phyloP scores from a whole-genome alignment of 805 yeast species.

The Cyberlindnera suaveolens region DNA sequence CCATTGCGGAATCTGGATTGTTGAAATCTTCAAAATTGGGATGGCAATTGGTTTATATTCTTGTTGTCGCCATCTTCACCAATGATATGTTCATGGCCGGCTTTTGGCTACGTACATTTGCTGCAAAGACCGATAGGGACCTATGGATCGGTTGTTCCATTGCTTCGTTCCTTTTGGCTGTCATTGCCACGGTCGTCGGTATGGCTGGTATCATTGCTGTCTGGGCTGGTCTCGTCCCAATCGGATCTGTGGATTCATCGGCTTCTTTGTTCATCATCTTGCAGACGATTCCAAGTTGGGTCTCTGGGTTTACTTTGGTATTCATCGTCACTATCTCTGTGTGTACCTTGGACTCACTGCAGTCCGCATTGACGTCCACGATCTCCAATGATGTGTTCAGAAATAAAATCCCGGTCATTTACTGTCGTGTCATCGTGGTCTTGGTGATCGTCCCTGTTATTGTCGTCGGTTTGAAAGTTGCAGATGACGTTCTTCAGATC shows the following conservation, averaged over 20 bases:
- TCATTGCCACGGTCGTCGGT: conserved; percentile 68
- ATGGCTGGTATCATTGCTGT: conserved; percentile 83
- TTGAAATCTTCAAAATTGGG: conserved; percentile 66
- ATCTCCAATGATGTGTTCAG: conserved; percentile 87
- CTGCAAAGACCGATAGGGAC: conserved; percentile 73
- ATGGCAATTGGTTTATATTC: conserved; percentile 83
- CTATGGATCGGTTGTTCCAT: conserved; percentile 67
- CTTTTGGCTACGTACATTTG: conserved; percentile 92
- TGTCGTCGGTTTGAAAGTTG: conserved; percentile 76
- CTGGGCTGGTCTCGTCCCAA: conserved; percentile 68
- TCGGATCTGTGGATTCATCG: conserved; percentile 43
- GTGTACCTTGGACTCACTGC: conserved; percentile 84
- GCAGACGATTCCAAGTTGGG: conserved; percentile 75
- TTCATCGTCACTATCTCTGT: conserved; percentile 72
- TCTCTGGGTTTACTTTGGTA: conserved; percentile 74
- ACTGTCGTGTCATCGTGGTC: conserved; percentile 64
- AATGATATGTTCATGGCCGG: conserved; percentile 89
- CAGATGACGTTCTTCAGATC: conserved; percentile 78
- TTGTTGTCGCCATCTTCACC: conserved; percentile 81
- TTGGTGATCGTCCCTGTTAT: conserved; percentile 81
- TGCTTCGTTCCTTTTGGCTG: conserved; percentile 62
- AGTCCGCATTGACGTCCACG: conserved; percentile 82
- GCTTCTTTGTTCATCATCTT: conserved; percentile 71
- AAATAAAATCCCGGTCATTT: conserved; percentile 63
- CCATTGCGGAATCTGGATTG: conserved; percentile 58